phyloP scores from a whole-genome alignment of 176 grass and related monocot species.

The Raddia guianensis region DNA sequence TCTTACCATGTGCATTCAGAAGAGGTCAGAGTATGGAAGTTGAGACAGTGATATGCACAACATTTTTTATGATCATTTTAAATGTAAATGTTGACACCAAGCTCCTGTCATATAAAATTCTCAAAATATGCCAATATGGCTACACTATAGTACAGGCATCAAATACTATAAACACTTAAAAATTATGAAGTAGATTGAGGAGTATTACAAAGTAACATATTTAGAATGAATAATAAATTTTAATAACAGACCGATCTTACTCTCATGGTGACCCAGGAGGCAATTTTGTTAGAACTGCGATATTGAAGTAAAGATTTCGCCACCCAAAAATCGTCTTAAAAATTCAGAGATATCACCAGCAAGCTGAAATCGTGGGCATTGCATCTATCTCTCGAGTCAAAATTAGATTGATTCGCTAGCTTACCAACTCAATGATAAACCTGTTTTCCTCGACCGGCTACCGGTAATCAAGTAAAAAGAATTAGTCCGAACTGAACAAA shows the following conservation, averaged over 20 bases:
- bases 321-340: neutral
- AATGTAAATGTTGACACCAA: conserved; percentile 12
- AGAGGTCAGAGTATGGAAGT: conserved; percentile 24
- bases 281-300: neutral
- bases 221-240: neutral
- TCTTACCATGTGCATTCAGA: conserved; percentile 6
- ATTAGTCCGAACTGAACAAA: neutral
- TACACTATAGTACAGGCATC: neutral
- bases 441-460: neutral
- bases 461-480: neutral
- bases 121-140: neutral
- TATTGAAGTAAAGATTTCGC: neutral
- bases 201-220: neutral
- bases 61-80: neutral
- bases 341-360: neutral
- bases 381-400: neutral
- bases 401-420: neutral
- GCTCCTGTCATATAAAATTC: neutral
- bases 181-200: neutral
- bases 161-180: neutral
- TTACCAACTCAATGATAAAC: neutral
- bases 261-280: neutral
- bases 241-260: neutral
- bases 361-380: neutral
- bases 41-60: conserved; percentile 23